Percentiles rank a stretch among this genome's conserved stretches.
phyloP scores from a whole-genome alignment of 108 stramenopile species.

The Mayamaea pseudoterrestris region DNA sequence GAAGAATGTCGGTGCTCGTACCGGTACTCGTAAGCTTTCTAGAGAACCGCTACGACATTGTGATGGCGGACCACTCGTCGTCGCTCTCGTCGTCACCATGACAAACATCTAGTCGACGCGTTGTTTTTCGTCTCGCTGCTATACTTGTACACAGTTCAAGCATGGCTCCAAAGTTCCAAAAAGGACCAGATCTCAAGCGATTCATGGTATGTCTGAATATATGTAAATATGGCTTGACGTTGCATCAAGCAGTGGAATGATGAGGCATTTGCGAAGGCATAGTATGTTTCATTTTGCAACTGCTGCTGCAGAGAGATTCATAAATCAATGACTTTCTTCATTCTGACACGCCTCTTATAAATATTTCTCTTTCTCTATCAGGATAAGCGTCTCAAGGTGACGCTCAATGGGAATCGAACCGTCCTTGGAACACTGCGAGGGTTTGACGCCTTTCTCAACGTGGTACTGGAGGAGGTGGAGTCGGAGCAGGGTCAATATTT shows the following conservation, averaged over 20 bases:
- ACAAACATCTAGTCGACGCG: too few species aligned
- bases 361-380: conserved; percentile 7
- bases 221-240: background rate
- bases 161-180: conserved; percentile 45
- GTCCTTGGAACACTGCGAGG: conserved; percentile 71
- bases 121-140: too few species aligned
- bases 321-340: background rate
- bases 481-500: conserved; percentile 38
- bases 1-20: too few species aligned
- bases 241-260: background rate
- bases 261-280: too few species aligned
- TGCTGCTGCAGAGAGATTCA: background rate
- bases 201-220: conserved; percentile 60
- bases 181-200: conserved; percentile 84
- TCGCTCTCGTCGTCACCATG: too few species aligned
- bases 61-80: too few species aligned
- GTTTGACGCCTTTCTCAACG: conserved; percentile 84
- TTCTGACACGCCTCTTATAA: background rate
- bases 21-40: too few species aligned
- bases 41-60: too few species aligned
- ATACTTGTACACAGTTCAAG: too few species aligned
- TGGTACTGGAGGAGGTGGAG: conserved; percentile 75
- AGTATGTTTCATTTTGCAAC: background rate
- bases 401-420: conserved; percentile 74
- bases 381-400: conserved; percentile 76